Conservation (phyloP, 805 yeast species). For the Hanseniaspora hatyaiensis region DNA sequence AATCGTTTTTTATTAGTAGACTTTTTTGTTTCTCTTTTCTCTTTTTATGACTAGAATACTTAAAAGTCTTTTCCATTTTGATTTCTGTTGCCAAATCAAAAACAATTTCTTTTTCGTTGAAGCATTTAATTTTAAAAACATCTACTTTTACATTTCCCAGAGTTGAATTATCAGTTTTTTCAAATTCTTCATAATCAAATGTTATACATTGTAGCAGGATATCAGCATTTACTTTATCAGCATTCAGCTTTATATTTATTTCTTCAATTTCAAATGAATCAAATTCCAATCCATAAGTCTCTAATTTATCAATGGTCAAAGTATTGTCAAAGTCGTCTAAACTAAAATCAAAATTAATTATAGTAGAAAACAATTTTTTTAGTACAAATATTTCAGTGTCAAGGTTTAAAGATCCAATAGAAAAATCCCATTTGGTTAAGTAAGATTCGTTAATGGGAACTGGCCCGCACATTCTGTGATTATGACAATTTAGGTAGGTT, state of each 20-base stretch:
- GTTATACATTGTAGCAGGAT: constrained; percentile 25
- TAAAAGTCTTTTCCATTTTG: constrained; percentile 46
- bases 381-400: constrained; percentile 41
- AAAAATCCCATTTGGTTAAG: constrained; percentile 81
- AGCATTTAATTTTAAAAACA: constrained; percentile 28
- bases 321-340: constrained; percentile 68
- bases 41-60: constrained; percentile 37
- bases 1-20: constrained; percentile 62
- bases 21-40: constrained; percentile 46
- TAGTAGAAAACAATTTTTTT: constrained; percentile 34
- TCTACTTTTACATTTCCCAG: constrained; percentile 43
- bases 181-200: constrained; percentile 53
- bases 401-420: constrained; percentile 45
- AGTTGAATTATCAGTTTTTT: constrained; percentile 52
- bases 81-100: constrained; percentile 48
- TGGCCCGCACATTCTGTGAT: constrained; percentile 85
- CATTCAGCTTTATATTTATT: constrained; percentile 34
- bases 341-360: constrained; percentile 46
- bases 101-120: constrained; percentile 22
- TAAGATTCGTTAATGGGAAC: constrained; percentile 85
- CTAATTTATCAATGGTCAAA: constrained; percentile 43
- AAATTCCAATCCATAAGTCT: constrained; percentile 57
- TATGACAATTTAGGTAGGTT: constrained; percentile 53
- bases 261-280: constrained; percentile 45
- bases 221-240: constrained; percentile 25